Percentiles rank a stretch among this genome's conserved stretches.
Conservation (phyloP, 768 basidiomycete species). For the Panus rudis region DNA sequence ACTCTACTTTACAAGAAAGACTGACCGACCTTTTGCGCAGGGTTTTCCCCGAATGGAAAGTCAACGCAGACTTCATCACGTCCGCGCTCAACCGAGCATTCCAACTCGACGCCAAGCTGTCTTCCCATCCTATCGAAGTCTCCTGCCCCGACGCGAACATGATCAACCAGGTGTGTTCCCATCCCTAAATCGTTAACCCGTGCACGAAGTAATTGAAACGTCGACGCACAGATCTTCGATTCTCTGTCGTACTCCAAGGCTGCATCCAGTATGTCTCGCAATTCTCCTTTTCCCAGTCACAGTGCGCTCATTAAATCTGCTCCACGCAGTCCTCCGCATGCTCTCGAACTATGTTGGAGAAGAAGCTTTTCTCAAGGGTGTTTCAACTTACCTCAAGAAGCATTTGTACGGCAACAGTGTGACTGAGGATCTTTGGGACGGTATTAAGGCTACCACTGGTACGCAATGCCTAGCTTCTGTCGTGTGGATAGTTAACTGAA, state of each 20-base stretch:
- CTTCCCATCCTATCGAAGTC: slow-evolving; percentile 91
- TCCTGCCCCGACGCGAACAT: slow-evolving; percentile 81
- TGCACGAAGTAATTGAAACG: slow-evolving; percentile 1
- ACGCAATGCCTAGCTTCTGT: slow-evolving; percentile 5
- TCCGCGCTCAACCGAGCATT: slow-evolving; percentile 72
- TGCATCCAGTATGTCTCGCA: slow-evolving; percentile 48
- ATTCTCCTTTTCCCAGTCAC: not conserved
- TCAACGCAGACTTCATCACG: slow-evolving; percentile 77
- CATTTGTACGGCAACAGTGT: slow-evolving; percentile 78
- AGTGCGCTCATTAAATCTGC: not conserved
- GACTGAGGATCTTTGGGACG: slow-evolving; percentile 83
- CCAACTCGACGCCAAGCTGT: slow-evolving; percentile 73
- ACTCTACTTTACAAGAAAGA: not conserved
- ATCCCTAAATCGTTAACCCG: not conserved
- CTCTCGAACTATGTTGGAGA: slow-evolving; percentile 84
- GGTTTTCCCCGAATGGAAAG: slow-evolving; percentile 82
- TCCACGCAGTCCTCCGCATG: slow-evolving; percentile 74
- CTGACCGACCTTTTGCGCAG: slow-evolving; percentile 24
- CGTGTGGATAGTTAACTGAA: not conserved
- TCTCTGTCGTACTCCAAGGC: slow-evolving; percentile 82
- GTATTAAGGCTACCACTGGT: slow-evolving; percentile 70
- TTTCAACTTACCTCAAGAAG: slow-evolving; percentile 86
- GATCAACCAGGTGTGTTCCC: slow-evolving; percentile 55
- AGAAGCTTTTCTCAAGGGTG: slow-evolving; percentile 79
- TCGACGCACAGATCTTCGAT: slow-evolving; percentile 67